Evolutionary conservation across 1,284 basidiomycete genomes (phyloP), one percentile per base, ranked within the genome.

Genomic region (Ganoderma sinense): DNA sequence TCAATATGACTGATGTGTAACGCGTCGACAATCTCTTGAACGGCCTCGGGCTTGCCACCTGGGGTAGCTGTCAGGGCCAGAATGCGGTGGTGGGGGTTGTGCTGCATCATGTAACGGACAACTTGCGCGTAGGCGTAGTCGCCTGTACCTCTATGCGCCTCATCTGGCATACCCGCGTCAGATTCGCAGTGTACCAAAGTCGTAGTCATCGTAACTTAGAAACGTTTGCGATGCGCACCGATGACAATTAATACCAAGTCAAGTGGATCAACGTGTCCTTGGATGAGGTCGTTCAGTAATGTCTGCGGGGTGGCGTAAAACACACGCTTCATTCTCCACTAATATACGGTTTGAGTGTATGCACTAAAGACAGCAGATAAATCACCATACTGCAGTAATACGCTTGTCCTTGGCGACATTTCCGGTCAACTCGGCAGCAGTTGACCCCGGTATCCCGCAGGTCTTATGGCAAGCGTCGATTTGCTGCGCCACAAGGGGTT

Each of bases 261-360:
- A 53, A 85, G 81, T 0, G 93, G 87, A 78, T 99, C 94, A 75
- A 95, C 93, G 23, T 86, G 89, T 20, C 91, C 91, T 0, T 86
- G 88, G 8, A 83, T 83, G 33, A 99, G 84, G 79, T 99, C 98
- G 75, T 98, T 98, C 69, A 95, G 86, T 31, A 99, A 87, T 0
- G 97, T 99, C 79, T 99, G 98, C 0, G 98, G 97, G 0, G 98
- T 99, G 90, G 98, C 97, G 81, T 97, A 99, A 78, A 99, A 97
- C 31, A 99, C 92, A 7, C 97, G 88, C 79, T 97, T 96, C 73
- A 93, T 86, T 72, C 86, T 82, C 94, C 95, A 97, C 92, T 95
- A 62, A 1, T 16, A 13, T 48, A 23, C 8, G 13, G 39, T 16
- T 53, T 58, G 29, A 63, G 13, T 18, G 18, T 31, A 60, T 36